phyloP scores from a whole-genome alignment of 1,139 yeast species.

The Trichomonascaceae sp. region DNA sequence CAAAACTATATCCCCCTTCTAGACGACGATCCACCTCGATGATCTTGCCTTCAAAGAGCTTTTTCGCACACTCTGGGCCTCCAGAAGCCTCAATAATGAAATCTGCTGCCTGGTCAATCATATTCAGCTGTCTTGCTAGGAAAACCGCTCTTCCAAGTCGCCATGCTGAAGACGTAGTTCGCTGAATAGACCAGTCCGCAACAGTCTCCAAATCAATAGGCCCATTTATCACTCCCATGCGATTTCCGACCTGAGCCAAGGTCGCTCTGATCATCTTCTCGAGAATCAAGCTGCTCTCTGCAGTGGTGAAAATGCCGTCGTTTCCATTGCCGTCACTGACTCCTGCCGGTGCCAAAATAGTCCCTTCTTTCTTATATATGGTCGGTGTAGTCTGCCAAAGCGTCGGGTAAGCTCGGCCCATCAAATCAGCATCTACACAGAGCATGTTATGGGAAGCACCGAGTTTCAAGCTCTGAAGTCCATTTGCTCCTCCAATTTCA shows the following conservation, averaged over 20 bases:
- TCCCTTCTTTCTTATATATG: slow-evolving; percentile 23
- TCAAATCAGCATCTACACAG: slow-evolving; percentile 39
- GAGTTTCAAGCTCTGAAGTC: slow-evolving; percentile 23
- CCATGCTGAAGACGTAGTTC: slow-evolving; percentile 41
- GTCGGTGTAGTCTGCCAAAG: slow-evolving; percentile 38
- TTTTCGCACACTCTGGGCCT: slow-evolving; percentile 33
- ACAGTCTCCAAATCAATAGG: slow-evolving; percentile 33
- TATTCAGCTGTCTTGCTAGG: slow-evolving; percentile 34
- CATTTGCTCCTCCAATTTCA: slow-evolving; percentile 45
- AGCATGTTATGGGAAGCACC: slow-evolving; percentile 27
- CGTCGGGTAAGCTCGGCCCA: slow-evolving; percentile 46
- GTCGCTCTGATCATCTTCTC: slow-evolving; percentile 41
- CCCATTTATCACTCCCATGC: slow-evolving; percentile 37
- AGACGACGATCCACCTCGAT: slow-evolving; percentile 39
- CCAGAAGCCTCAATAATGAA: slow-evolving; percentile 38
- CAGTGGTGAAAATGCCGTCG: slow-evolving; percentile 33
- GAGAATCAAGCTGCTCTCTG: slow-evolving; percentile 32
- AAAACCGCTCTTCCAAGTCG: slow-evolving; percentile 43
- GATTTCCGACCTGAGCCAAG: slow-evolving; percentile 37
- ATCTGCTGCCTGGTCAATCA: slow-evolving; percentile 34
- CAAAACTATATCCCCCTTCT: slow-evolving; percentile 42
- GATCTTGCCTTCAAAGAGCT: slow-evolving; percentile 40
- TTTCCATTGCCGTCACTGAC: slow-evolving; percentile 44
- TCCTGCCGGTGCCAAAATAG: slow-evolving; percentile 34
- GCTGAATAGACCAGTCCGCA: slow-evolving; percentile 13